These are phyloP conservation scores for Infundibulicybe gibba DNA, from an alignment of 768 basidiomycete genomes.

Conservation along the genomic window DNA sequence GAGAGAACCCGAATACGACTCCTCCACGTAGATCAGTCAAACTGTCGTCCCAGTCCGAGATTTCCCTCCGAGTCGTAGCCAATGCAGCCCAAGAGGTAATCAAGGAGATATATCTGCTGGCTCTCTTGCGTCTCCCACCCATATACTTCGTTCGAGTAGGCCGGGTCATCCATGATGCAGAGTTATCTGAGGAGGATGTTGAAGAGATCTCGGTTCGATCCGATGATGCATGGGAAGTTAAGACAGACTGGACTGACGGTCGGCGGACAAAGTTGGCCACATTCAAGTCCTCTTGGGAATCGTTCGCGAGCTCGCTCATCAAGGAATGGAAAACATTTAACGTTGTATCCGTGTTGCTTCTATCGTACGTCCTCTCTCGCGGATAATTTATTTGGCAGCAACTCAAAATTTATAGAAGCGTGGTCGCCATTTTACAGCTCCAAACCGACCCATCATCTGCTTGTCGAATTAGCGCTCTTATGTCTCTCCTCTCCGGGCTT, in stretches of 20 bases:
- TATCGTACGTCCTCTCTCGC: constrained; percentile 28
- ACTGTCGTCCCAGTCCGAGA: too few species aligned
- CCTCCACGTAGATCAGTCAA: too few species aligned
- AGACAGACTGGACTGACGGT: neutral
- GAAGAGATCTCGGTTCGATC: neutral
- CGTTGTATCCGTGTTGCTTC: constrained; percentile 64
- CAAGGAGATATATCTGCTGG: neutral
- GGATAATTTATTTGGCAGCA: neutral
- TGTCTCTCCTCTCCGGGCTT: constrained; percentile 63
- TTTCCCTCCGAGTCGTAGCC: too few species aligned
- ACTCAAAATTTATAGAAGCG: constrained; percentile 40
- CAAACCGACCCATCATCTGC: constrained; percentile 44
- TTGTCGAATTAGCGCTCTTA: constrained; percentile 55
- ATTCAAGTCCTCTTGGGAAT: constrained; percentile 48
- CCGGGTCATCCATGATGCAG: neutral
- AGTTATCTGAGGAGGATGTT: neutral
- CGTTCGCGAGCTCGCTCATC: constrained; percentile 63
- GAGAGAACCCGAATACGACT: too few species aligned
- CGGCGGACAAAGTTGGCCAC: neutral
- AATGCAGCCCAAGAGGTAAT: too few species aligned
- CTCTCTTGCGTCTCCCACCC: neutral
- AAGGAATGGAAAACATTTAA: constrained; percentile 77
- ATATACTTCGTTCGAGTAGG: neutral
- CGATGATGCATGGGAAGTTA: neutral
- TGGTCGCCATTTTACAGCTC: constrained; percentile 67